Evolutionary conservation across 2,329 filamentous ascomycete species (phyloP).

Genomic region (Onygenales sp.): DNA sequence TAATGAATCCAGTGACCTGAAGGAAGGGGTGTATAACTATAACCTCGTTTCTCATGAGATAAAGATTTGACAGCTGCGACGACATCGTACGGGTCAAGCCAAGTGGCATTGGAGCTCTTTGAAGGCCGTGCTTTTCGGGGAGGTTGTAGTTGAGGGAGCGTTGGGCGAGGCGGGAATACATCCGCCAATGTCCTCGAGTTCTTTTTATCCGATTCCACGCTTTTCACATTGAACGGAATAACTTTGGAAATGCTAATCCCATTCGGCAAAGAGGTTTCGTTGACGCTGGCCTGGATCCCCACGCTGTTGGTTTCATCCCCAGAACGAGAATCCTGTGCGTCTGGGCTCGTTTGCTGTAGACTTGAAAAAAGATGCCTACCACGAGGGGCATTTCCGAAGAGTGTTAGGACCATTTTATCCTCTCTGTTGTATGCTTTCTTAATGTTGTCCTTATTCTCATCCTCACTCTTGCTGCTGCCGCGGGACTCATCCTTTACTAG

Average conservation of each 20-base stretch:
- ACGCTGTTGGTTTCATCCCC: constrained; percentile 26
- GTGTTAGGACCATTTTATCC: constrained; percentile 57
- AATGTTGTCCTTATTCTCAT: constrained; percentile 25
- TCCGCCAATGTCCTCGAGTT: constrained; percentile 34
- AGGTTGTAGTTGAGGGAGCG: constrained; percentile 29
- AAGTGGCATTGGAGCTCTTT: constrained; percentile 23
- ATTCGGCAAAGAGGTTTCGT: constrained; percentile 60
- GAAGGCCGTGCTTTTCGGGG: constrained; percentile 28
- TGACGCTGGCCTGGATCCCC: constrained; percentile 37
- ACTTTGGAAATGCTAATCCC: constrained; percentile 64
- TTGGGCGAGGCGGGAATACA: constrained; percentile 32
- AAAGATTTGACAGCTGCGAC: constrained; percentile 24
- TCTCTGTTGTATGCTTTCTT: constrained; percentile 22
- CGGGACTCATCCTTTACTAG: neutral
- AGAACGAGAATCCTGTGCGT: constrained; percentile 26
- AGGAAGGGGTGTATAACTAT: constrained; percentile 30
- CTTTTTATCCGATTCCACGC: constrained; percentile 20
- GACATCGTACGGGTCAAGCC: constrained; percentile 34
- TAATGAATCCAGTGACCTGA: constrained; percentile 37
- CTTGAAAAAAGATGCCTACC: constrained; percentile 80
- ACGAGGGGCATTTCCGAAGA: constrained; percentile 65
- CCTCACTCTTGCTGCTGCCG: constrained; percentile 21
- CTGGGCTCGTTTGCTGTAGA: constrained; percentile 45
- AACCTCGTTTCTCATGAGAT: constrained; percentile 29
- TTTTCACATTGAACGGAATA: constrained; percentile 38